These are phyloP conservation scores for Rhizopus sp. DNA, from an alignment of 371 early-diverging fungal species.

Conservation along the genomic window DNA sequence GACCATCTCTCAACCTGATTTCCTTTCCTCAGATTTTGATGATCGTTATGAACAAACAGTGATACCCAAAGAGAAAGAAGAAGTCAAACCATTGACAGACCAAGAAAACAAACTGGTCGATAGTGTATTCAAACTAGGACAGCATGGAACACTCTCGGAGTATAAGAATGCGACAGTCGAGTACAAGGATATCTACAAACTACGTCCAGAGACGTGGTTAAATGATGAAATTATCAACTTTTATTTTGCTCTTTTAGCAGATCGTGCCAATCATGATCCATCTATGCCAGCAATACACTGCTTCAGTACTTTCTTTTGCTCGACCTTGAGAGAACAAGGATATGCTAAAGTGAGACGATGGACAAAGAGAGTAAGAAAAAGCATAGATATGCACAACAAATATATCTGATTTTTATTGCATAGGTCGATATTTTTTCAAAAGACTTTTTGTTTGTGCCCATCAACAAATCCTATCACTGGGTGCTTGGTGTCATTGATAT, in stretches of 20 bases:
- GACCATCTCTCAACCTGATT: not conserved
- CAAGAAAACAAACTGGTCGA: slow-evolving; percentile 41
- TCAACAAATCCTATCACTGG: slow-evolving; percentile 93
- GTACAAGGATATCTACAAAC: slow-evolving; percentile 68
- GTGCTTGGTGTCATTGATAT: slow-evolving; percentile 81
- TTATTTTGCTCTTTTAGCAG: slow-evolving; percentile 77
- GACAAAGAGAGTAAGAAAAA: slow-evolving; percentile 68
- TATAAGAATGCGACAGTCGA: slow-evolving; percentile 64
- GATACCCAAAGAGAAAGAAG: not conserved
- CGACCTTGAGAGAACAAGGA: slow-evolving; percentile 68
- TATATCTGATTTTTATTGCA: not conserved
- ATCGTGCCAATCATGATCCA: slow-evolving; percentile 51
- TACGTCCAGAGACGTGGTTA: slow-evolving; percentile 82
- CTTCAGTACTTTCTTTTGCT: slow-evolving; percentile 91
- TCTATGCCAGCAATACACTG: slow-evolving; percentile 68
- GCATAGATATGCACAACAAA: not conserved
- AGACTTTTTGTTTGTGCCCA: slow-evolving; percentile 84
- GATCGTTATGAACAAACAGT: slow-evolving; percentile 9
- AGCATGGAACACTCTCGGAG: slow-evolving; percentile 43
- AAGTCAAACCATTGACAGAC: slow-evolving; percentile 29
- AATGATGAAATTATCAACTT: slow-evolving; percentile 95
- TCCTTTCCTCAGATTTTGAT: slow-evolving; percentile 3
- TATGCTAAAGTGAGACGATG: slow-evolving; percentile 81
- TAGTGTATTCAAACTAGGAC: slow-evolving; percentile 27
- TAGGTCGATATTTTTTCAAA: slow-evolving; percentile 78